These are phyloP conservation scores for Ogataea ganodermae DNA, from an alignment of 805 yeast genomes.

Conservation along the genomic window DNA sequence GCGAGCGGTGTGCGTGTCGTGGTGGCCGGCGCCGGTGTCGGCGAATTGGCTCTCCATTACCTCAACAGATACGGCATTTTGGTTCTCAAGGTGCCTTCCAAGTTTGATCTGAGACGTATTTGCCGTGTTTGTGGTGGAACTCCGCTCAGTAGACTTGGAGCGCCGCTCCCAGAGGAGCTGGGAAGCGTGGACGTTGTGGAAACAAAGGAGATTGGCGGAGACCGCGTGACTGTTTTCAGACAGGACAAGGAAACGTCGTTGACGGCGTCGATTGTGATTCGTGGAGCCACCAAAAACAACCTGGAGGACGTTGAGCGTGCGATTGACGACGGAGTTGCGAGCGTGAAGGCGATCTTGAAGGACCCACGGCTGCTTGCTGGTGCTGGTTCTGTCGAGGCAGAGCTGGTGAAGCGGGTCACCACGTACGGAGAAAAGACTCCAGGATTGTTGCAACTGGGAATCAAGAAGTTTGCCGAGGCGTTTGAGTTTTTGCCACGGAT, in stretches of 20 bases:
- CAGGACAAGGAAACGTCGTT: constrained; percentile 69
- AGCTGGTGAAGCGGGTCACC: constrained; percentile 75
- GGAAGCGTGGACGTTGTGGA: constrained; percentile 87
- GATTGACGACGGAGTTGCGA: constrained; percentile 93
- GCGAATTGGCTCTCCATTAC: constrained; percentile 91
- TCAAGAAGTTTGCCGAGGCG: constrained; percentile 90
- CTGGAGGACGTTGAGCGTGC: constrained; percentile 96
- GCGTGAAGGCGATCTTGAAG: constrained; percentile 84
- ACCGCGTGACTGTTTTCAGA: constrained; percentile 90
- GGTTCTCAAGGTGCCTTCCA: constrained; percentile 87
- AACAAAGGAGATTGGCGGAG: constrained; percentile 95
- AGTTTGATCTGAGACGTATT: constrained; percentile 90
- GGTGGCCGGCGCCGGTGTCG: constrained; percentile 91
- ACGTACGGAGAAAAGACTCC: constrained; percentile 92
- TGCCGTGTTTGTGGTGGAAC: constrained; percentile 98
- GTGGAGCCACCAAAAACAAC: constrained; percentile 95
- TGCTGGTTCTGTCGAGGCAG: constrained; percentile 94
- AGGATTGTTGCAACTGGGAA: constrained; percentile 89
- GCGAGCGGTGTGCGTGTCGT: constrained; percentile 87
- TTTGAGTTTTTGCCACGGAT: constrained; percentile 93
- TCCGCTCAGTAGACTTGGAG: constrained; percentile 90
- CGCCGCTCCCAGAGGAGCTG: constrained; percentile 93
- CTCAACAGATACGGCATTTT: constrained; percentile 83
- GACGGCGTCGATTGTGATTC: constrained; percentile 88
- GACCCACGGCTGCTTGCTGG: constrained; percentile 86